Evolutionary conservation across 1,284 basidiomycete species (phyloP).

Genomic region (Exobasidium cylindrosporum): DNA sequence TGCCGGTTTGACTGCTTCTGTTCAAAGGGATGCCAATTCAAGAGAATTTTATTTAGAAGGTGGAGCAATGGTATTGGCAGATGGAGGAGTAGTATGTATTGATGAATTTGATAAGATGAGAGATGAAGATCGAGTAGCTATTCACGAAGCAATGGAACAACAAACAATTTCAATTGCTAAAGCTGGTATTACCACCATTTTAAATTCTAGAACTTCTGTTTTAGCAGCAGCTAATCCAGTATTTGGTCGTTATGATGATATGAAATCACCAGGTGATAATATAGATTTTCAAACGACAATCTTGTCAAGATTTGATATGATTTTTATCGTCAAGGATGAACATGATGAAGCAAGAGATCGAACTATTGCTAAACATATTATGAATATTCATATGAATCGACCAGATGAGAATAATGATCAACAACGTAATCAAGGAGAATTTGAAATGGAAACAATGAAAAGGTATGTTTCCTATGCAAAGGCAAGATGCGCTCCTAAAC

Average conservation of each 20-base stretch:
- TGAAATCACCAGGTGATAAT: slow-evolving; percentile 94
- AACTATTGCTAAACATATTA: slow-evolving; percentile 93
- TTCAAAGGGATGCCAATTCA: slow-evolving; percentile 87
- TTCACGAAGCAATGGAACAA: slow-evolving; percentile 99
- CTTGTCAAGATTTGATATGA: slow-evolving; percentile 98
- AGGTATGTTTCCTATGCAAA: slow-evolving; percentile 95
- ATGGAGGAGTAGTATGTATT: slow-evolving; percentile 97
- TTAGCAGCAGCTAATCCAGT: slow-evolving; percentile 98
- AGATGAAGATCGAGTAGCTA: slow-evolving; percentile 96
- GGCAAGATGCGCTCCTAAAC: slow-evolving; percentile 87
- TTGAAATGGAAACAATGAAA: slow-evolving; percentile 98
- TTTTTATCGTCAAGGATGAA: slow-evolving; percentile 98
- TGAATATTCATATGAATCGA: slow-evolving; percentile 98
- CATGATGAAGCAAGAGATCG: slow-evolving; percentile 92
- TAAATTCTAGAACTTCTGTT: slow-evolving; percentile 94
- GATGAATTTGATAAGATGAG: slow-evolving; percentile 99
- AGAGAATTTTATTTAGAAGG: slow-evolving; percentile 98
- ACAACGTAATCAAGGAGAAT: slow-evolving; percentile 74
- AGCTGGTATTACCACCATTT: slow-evolving; percentile 95
- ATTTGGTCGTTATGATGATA: slow-evolving; percentile 97
- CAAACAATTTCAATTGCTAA: slow-evolving; percentile 99
- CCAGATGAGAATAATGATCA: not conserved
- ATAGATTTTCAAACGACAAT: slow-evolving; percentile 99
- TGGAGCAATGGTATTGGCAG: slow-evolving; percentile 98
- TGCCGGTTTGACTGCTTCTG: slow-evolving; percentile 94